Base-by-base conservation (phyloP, 768 basidiomycete genomes). In the Hortiboletus flavorubellus region DNA sequence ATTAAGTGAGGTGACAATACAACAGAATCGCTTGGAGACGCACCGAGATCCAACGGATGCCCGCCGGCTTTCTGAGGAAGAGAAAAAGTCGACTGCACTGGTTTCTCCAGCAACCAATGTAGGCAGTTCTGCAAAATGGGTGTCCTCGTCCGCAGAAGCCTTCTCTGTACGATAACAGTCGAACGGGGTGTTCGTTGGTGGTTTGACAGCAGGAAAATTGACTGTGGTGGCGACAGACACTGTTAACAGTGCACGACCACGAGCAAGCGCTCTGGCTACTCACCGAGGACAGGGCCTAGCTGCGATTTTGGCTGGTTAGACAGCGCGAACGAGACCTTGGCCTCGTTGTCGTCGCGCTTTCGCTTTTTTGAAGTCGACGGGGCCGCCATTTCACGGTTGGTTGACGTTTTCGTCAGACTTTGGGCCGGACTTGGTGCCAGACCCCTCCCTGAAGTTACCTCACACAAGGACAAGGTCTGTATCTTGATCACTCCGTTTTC, bases 21-120 rank as follows among this genome's bases (percentile, higher is more conserved):
- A 30, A 23, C 16, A 46, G 29, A 46, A 42, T 40, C 21, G 38
- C 14, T 14, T 55, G 50, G 47, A 44, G 40, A 73, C 85, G 63
- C 64, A 92, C 91, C 81, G 83, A 75, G 87, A 92, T 29, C 86
- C 85, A 48, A 76, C 70, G 43, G 82, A 75, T 31, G 80, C 79
- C 5, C 74, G 68, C 61, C 76, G 68, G 48, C 68, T 76, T 63
- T 84, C 82, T 26, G 81, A 78, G 29, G 82, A 77, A 51, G 89
- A 85, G 60, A 84, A 82, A 72, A 89, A 93, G 66, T 97, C 93
- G 45, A 97, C 82, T 18, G 81, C 76, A 30, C 85, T 78, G n/a
- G 90, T 89, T 74, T 96, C 93, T 5, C 89, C 95, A 0, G 84
- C 90, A 23, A 96, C 76, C 14, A 91, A 64, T 46, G 49, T 62